Conservation (phyloP, 2,329 filamentous ascomycete genomes). For the Colletotrichum incanum region DNA sequence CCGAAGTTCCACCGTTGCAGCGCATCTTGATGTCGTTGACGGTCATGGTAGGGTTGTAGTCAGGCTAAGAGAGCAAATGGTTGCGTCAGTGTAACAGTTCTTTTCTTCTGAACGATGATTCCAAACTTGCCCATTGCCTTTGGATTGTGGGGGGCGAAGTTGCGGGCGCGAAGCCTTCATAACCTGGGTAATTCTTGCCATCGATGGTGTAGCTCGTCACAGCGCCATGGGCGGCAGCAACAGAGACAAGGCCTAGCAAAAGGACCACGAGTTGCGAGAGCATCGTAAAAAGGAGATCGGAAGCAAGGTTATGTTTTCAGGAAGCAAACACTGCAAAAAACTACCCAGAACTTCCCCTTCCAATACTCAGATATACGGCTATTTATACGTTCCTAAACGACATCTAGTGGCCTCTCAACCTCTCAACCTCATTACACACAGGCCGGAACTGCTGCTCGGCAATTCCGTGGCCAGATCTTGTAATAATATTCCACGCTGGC, state of each 20-base stretch:
- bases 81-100: background rate
- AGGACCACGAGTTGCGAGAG: background rate
- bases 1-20: slow-evolving; percentile 69
- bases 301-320: background rate
- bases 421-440: no score
- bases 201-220: slow-evolving; percentile 65
- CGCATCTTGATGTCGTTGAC: slow-evolving; percentile 66
- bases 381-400: no score
- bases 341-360: no score
- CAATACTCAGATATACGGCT: no score
- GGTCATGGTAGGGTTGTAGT: slow-evolving; percentile 69
- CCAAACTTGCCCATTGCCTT: slow-evolving; percentile 60
- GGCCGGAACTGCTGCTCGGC: no score
- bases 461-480: background rate
- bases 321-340: no score
- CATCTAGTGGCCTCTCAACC: no score
- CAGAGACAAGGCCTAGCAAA: slow-evolving; percentile 3
- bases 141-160: slow-evolving; percentile 68
- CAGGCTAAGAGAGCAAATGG: slow-evolving; percentile 50
- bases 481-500: background rate
- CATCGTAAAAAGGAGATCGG: background rate
- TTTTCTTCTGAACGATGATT: no score
- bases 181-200: slow-evolving; percentile 60
- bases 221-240: slow-evolving; percentile 54
- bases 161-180: slow-evolving; percentile 65